These are phyloP conservation scores for Aspergillus sergii DNA, from an alignment of 2,329 filamentous ascomycete species.

Conservation along the genomic window DNA sequence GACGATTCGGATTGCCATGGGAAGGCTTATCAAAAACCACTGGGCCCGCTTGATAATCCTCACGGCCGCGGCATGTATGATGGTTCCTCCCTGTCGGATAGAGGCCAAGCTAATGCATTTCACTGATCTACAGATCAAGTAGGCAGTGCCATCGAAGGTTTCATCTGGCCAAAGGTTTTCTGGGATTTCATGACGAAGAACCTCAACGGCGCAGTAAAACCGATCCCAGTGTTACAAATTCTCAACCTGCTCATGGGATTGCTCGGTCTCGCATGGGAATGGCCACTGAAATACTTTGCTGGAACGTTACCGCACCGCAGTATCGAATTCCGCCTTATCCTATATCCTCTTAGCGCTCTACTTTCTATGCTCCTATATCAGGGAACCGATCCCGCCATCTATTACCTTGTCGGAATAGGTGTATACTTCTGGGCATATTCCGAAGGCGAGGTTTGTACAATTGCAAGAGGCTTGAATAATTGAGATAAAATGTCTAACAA, in stretches of 20 bases:
- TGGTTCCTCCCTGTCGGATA: background rate
- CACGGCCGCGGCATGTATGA: conserved; percentile 74
- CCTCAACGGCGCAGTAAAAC: conserved; percentile 82
- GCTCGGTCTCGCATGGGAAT: conserved; percentile 82
- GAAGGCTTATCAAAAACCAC: conserved; percentile 99
- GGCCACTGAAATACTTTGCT: conserved; percentile 78
- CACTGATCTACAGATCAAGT: conserved; percentile 71
- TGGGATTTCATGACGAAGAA: conserved; percentile 95
- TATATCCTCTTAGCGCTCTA: conserved; percentile 78
- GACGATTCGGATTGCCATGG: conserved; percentile 61
- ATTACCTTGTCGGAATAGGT: conserved; percentile 81
- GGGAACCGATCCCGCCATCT: conserved; percentile 86
- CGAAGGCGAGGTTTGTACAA: conserved; percentile 81
- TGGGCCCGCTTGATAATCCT: conserved; percentile 94
- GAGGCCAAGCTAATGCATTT: conserved; percentile 15
- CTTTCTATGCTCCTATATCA: conserved; percentile 82
- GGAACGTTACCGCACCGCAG: conserved; percentile 80
- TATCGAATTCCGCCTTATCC: conserved; percentile 79
- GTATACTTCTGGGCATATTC: conserved; percentile 98
- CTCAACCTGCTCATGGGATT: conserved; percentile 85
- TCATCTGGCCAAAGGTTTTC: conserved; percentile 99
- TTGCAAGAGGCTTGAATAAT: too few species aligned
- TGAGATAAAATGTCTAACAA: conserved; percentile 14
- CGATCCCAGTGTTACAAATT: conserved; percentile 84
- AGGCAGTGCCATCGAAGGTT: conserved; percentile 77